Base-by-base conservation (phyloP, 2,329 filamentous ascomycete genomes). In the Neoarthrinium moseri region DNA sequence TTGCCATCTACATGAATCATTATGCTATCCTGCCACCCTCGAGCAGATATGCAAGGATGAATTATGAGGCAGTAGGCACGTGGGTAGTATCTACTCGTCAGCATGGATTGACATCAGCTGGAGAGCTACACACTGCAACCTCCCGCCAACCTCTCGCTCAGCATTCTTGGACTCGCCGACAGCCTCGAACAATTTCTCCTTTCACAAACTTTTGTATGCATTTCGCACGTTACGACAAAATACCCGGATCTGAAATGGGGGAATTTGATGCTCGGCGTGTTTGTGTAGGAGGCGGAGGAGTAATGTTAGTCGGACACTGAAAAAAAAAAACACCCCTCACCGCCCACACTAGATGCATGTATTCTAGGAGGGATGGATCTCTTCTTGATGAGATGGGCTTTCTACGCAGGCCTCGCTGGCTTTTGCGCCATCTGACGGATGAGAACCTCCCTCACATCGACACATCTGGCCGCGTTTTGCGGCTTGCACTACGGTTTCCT, bases 301-400 rank as follows among this genome's bases (percentile, higher is more conserved):
- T 56, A 55, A 61, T 57, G 49, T 50, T 47, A 50, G 56, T 59
- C 53, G 54, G 54, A 54, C 52, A 11, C 32, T 35, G n/a, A 7
- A 11, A 15, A 15, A 35, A 35, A 35, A 7, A 8, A 35, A 35
- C 7, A 29, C 11, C 33, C 10, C 41, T 45, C 41, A 43, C 49
- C 35, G 45, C 50, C 46, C 49, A 52, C 51, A 56, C 55, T 62
- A 63, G 59, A 65, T 56, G 57, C 49, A 51, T 65, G 61, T 64
- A 65, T 62, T 65, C 59, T 65, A 65, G 55, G 56, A 59, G 56
- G 48, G 53, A 56, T 48, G 34, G 24, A 48, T 55, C 45, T 51
- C 53, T 53, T 42, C 30, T 44, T 51, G 26, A 21, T 22, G 23
- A 21, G 43, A 47, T 47, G 48, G 47, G 48, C 23, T 48, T 43